Conservation (phyloP, 2,329 filamentous ascomycete genomes). For the Colletotrichum orbiculare region DNA sequence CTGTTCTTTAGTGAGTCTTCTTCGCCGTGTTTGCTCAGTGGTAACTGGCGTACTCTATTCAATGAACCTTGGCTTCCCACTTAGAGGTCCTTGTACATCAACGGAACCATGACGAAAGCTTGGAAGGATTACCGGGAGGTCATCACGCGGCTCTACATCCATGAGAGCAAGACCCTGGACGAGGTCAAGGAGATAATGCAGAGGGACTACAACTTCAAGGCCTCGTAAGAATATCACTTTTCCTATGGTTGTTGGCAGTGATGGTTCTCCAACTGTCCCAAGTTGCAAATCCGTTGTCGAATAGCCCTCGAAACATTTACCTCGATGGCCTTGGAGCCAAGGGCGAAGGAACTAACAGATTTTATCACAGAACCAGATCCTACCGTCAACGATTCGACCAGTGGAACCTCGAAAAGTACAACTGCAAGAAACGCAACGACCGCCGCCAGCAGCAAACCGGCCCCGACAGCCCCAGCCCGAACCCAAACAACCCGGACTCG, state of each 20-base stretch:
- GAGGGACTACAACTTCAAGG: conserved; percentile 51
- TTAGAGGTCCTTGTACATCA: conserved; percentile 9
- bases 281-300: neutral
- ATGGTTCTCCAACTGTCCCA: neutral
- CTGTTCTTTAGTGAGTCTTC: neutral
- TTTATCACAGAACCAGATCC: conserved; percentile 50
- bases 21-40: neutral
- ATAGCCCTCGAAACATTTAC: conserved; percentile 24
- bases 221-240: conserved; percentile 50
- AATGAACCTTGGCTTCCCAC: neutral
- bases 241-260: too few relatives aligned
- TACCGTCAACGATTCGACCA: conserved; percentile 60
- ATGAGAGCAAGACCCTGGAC: conserved; percentile 51
- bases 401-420: conserved; percentile 62
- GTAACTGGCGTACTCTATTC: neutral
- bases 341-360: neutral
- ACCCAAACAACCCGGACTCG: neutral
- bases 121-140: conserved; percentile 51
- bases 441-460: conserved; percentile 34
- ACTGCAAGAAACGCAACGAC: conserved; percentile 50
- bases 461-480: neutral
- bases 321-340: conserved; percentile 1
- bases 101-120: conserved; percentile 55
- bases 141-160: conserved; percentile 55
- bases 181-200: conserved; percentile 55